Base-by-base conservation (phyloP, 2,329 filamentous ascomycete species). In the Aspergillus hortae region DNA sequence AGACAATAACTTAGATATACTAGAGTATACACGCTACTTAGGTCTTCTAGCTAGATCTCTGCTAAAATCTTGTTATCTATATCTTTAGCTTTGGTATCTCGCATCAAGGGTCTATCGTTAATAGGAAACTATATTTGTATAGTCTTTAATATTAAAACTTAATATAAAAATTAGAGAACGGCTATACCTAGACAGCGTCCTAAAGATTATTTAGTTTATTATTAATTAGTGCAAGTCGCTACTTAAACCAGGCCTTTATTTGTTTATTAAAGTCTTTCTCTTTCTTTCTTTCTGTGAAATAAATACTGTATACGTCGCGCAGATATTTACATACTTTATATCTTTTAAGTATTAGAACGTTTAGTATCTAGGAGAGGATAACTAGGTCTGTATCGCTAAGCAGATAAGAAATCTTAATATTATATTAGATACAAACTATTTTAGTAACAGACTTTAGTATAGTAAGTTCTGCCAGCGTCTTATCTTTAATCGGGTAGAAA, bases 1-100 rank as follows among this genome's bases (percentile, higher is more conserved):
- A 19, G 33, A 32, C 45, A 32, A 47, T 47, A 32, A 38, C 45
- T 47, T 6, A n/a, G 9, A 47, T 4, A 19, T 12, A 6, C 32
- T 47, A 23, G 45, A 47, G 45, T 32, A 15, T 47, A 25, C 19
- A n/a, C 45, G 23, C 21, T 47, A 32, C 45, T 21, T 15, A 17
- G 45, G 25, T 47, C 45, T 47, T 47, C 45, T 11, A 47, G 45
- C 4, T 47, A 23, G 32, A 47, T 17, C 45, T 36, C 45, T 47
- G 45, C 45, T 10, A 47, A 32, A 17, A 47, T 47, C 45, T 38
- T 7, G 38, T 36, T n/a, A 38, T 21, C 45, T 15, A 47, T 40
- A 36, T 12, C 45, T 32, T 47, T 38, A 14, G 23, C n/a, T 47
- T 47, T 47, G 33, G 45, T 32, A 47, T 47, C 45, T 47, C 33